Evolutionary conservation across 257 asterid genomes (phyloP).

Genomic region (Ilex asprella): DNA sequence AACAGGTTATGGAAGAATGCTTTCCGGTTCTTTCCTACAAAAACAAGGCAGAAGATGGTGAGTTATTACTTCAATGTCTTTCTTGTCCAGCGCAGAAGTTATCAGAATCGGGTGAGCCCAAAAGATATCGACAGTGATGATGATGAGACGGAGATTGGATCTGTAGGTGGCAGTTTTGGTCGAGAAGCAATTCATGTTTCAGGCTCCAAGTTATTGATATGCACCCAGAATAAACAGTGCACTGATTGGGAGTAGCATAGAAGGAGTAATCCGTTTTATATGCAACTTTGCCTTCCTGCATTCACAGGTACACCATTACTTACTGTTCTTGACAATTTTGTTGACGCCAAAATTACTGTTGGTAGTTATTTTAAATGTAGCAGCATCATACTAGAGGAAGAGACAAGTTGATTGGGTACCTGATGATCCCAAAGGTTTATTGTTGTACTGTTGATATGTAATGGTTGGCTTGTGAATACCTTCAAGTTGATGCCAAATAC

Average conservation of each 20-base stretch:
- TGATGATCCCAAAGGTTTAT: no score
- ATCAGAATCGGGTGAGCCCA: slow-evolving; percentile 73
- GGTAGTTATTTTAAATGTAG: no score
- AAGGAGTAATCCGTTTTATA: slow-evolving; percentile 2
- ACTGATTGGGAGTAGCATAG: slow-evolving; percentile 34
- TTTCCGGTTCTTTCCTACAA: slow-evolving; percentile 35
- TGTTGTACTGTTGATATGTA: neutral
- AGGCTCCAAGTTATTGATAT: slow-evolving; percentile 23
- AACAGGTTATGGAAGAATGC: slow-evolving; percentile 44
- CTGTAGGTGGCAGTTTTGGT: slow-evolving; percentile 62
- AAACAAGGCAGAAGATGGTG: slow-evolving; percentile 44
- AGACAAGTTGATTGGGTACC: no score
- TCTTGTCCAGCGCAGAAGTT: slow-evolving; percentile 52
- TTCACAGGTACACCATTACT: no score
- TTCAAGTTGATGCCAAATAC: neutral
- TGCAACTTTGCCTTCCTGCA: no score
- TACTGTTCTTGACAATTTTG: no score
- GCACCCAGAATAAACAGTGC: slow-evolving; percentile 45
- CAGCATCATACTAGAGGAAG: no score
- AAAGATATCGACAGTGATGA: slow-evolving; percentile 71
- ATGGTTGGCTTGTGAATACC: slow-evolving; percentile 18
- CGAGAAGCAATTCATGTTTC: slow-evolving; percentile 34
- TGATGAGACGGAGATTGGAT: slow-evolving; percentile 62
- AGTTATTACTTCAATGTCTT: slow-evolving; percentile 77
- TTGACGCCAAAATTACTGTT: no score